A percentile compares a stretch with the other conserved stretches of the same genome.
These are phyloP conservation scores for Talaromyces piceae DNA, from an alignment of 2,329 filamentous ascomycete genomes.

Conservation along the genomic window DNA sequence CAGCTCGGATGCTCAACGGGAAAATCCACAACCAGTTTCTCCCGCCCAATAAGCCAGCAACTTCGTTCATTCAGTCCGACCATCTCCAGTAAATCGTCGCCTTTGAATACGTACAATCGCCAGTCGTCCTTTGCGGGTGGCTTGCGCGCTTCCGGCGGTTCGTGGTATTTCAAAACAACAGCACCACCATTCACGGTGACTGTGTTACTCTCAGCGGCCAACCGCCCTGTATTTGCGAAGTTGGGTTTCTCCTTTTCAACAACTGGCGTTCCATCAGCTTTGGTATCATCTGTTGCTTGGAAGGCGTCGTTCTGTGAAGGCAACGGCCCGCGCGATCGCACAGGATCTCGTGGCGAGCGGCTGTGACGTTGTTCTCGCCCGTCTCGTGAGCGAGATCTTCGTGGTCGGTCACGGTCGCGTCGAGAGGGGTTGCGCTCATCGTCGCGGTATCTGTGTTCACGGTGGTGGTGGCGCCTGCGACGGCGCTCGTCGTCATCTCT, in stretches of 20 bases:
- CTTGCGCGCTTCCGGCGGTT: slow-evolving; percentile 86
- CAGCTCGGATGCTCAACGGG: slow-evolving; percentile 82
- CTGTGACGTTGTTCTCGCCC: slow-evolving; percentile 17
- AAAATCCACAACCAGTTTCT: slow-evolving; percentile 72
- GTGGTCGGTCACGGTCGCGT: slow-evolving; percentile 6
- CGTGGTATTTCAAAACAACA: slow-evolving; percentile 89
- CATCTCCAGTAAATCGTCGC: slow-evolving; percentile 69
- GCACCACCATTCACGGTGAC: slow-evolving; percentile 55
- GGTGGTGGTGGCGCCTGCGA: slow-evolving; percentile 7
- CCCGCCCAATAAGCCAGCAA: slow-evolving; percentile 86
- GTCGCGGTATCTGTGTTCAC: slow-evolving; percentile 4
- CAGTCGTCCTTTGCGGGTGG: slow-evolving; percentile 70
- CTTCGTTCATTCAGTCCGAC: slow-evolving; percentile 67
- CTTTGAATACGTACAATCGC: slow-evolving; percentile 93
- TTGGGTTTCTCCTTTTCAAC: slow-evolving; percentile 71
- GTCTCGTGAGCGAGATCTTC: slow-evolving; percentile 13
- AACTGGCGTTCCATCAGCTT: slow-evolving; percentile 22
- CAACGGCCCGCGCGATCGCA: slow-evolving; percentile 34
- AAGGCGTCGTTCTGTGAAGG: slow-evolving; percentile 43
- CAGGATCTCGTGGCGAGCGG: slow-evolving; percentile 18
- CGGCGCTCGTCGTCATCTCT: slow-evolving; percentile 5
- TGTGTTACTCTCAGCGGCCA: slow-evolving; percentile 83
- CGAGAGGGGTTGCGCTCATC: not conserved
- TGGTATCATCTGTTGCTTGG: slow-evolving; percentile 22
- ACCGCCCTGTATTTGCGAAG: slow-evolving; percentile 67